phyloP scores from a whole-genome alignment of 306 rosid species.

The Styphnolobium japonicum region DNA sequence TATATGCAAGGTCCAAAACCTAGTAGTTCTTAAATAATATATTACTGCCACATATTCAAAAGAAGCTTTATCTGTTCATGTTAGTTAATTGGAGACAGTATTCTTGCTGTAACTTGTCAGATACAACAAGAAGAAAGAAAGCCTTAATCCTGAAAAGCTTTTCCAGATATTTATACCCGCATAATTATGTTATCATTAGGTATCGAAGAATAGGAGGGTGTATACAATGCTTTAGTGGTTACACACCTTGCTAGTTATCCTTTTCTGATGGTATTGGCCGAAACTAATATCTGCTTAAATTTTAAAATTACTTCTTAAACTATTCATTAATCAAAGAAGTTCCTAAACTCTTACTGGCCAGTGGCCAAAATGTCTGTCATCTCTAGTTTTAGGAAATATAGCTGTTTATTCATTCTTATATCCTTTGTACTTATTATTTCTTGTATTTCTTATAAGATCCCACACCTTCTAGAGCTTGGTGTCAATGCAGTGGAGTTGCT shows the following conservation, averaged over 20 bases:
- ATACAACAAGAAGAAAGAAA: neutral
- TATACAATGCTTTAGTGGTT: neutral
- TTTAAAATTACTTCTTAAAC: neutral
- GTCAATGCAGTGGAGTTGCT: conserved; percentile 88
- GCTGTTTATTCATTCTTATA: neutral
- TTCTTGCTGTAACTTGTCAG: conserved; percentile 15
- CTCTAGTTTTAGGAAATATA: conserved; percentile 13
- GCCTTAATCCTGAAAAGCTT: neutral
- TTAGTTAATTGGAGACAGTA: neutral
- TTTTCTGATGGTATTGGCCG: neutral
- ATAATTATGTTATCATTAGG: neutral
- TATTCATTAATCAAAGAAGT: neutral
- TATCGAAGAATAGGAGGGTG: neutral
- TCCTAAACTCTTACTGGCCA: neutral
- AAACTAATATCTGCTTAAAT: neutral
- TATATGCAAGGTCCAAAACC: neutral
- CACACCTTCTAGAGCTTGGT: conserved; percentile 95
- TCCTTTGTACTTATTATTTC: conserved; percentile 5
- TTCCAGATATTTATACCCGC: neutral
- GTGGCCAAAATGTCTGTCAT: neutral
- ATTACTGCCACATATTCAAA: neutral
- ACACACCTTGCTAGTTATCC: neutral
- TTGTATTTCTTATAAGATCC: conserved; percentile 55
- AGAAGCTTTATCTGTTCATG: neutral
- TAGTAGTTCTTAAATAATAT: conserved; percentile 1